Evolutionary conservation across 2,329 filamentous ascomycete species (phyloP).

Genomic region (Trichoderma asperellum): DNA sequence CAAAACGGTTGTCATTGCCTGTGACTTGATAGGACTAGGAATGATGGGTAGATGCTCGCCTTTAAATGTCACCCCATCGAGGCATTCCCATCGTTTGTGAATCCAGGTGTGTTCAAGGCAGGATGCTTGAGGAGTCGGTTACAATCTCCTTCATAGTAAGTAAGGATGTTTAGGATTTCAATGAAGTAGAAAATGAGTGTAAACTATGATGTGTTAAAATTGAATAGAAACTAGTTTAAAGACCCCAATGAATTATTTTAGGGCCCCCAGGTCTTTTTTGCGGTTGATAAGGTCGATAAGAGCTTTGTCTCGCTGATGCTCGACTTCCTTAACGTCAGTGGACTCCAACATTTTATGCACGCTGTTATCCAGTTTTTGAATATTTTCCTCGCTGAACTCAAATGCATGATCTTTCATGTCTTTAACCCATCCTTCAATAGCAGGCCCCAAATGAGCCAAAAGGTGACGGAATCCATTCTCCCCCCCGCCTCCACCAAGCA

Average conservation of each 20-base stretch:
- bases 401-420: neutral
- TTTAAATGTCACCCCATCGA: slow-evolving; percentile 40
- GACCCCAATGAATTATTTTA: too few relatives aligned
- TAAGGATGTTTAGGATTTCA: too few relatives aligned
- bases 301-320: too few relatives aligned
- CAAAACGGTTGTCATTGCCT: slow-evolving; percentile 39
- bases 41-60: slow-evolving; percentile 40
- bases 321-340: too few relatives aligned
- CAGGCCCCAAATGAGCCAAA: neutral
- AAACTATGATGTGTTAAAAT: too few relatives aligned
- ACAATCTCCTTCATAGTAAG: neutral
- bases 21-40: slow-evolving; percentile 44
- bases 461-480: neutral
- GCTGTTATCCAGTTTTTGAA: too few relatives aligned
- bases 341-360: too few relatives aligned
- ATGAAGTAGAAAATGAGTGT: too few relatives aligned
- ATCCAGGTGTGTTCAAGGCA: slow-evolving; percentile 40
- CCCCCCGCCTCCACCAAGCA: neutral
- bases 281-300: too few relatives aligned
- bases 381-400: neutral
- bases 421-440: neutral
- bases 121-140: slow-evolving; percentile 40
- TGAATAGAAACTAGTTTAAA: too few relatives aligned
- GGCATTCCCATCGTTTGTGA: slow-evolving; percentile 38
- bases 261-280: too few relatives aligned